phyloP scores from a whole-genome alignment of 2,329 filamentous ascomycete species.

The Colletotrichum gigasporum region DNA sequence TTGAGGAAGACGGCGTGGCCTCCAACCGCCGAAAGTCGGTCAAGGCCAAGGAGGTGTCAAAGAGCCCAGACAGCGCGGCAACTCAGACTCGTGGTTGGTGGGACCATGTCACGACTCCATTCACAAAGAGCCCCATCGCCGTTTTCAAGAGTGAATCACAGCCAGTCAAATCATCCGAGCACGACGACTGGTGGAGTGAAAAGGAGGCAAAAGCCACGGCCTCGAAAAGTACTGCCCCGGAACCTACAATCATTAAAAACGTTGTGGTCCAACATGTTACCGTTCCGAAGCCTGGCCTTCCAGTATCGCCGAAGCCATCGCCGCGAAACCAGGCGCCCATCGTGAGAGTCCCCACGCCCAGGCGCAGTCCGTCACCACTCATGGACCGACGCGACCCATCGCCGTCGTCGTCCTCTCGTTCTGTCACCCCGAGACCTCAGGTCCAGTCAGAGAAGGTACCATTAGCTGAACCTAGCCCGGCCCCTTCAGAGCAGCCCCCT shows the following conservation, averaged over 20 bases:
- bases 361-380: slow-evolving; percentile 43
- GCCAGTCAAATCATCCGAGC: slow-evolving; percentile 37
- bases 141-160: slow-evolving; percentile 32
- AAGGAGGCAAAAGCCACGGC: slow-evolving; percentile 22
- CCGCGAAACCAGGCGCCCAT: slow-evolving; percentile 41
- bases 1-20: slow-evolving; percentile 72
- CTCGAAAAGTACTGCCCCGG: not conserved
- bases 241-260: not conserved
- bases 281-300: slow-evolving; percentile 24
- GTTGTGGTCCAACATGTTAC: not conserved
- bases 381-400: slow-evolving; percentile 32
- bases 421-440: slow-evolving; percentile 30
- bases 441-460: slow-evolving; percentile 18
- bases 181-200: slow-evolving; percentile 50
- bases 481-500: slow-evolving; percentile 56
- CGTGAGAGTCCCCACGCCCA: slow-evolving; percentile 47
- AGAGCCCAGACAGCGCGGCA: slow-evolving; percentile 59
- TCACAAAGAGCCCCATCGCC: slow-evolving; percentile 48
- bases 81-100: slow-evolving; percentile 77
- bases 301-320: slow-evolving; percentile 32
- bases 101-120: slow-evolving; percentile 80
- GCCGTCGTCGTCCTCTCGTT: slow-evolving; percentile 40
- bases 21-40: slow-evolving; percentile 48
- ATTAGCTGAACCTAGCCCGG: slow-evolving; percentile 14
- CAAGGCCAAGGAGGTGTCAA: slow-evolving; percentile 46